Evolutionary conservation across 129 eudicot species (phyloP), one percentile per base, ranked within the genome.

Genomic region (Calendula officinalis): DNA sequence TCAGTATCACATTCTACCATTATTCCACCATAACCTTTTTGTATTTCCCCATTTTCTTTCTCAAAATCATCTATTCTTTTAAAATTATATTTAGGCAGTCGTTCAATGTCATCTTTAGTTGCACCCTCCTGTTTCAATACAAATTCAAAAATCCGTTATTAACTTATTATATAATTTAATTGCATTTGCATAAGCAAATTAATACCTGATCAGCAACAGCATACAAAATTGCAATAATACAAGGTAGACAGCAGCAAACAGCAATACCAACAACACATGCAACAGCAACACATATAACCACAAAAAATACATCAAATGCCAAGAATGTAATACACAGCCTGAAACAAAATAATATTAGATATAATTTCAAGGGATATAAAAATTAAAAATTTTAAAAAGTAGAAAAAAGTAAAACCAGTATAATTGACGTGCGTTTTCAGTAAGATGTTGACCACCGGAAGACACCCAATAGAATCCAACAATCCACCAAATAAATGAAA

Each of bases 401-500:
- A 35, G 58, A 40, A 57, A 22, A 33, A 60, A 62, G 53, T 69
- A 86, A 69, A 64, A 94, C 99, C 99, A 94, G 75, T 89, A 94
- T 65, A 94, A 85, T 67, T 80, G 91, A 72, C 95, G 99, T 34
- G 95, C 80, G 60, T 81, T 85, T 10, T 42, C 57, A 66, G 79
- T 67, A 77, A 94, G 77, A 40, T 30, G 64, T 46, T 64, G 66
- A 61, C 95, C 95, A 55, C 86, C 95, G 46, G 86, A 72, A 68
- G 89, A 83, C 57, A 89, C 81, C 97, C 99, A 94, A 67, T 86
- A 86, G 76, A 88, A 89, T 56, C 99, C 99, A 79, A 86, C 82
- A 67, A 89, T 83, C 99, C 97, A 94, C 99, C 99, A 94, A 68
- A 94, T 75, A 75, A 94, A 94, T 0, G 94, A 83, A 63, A 88